Percentiles rank a stretch among this genome's conserved stretches.
These are phyloP conservation scores for Musa balbisiana DNA, from an alignment of 202 grass and related monocot genomes.

Conservation along the genomic window DNA sequence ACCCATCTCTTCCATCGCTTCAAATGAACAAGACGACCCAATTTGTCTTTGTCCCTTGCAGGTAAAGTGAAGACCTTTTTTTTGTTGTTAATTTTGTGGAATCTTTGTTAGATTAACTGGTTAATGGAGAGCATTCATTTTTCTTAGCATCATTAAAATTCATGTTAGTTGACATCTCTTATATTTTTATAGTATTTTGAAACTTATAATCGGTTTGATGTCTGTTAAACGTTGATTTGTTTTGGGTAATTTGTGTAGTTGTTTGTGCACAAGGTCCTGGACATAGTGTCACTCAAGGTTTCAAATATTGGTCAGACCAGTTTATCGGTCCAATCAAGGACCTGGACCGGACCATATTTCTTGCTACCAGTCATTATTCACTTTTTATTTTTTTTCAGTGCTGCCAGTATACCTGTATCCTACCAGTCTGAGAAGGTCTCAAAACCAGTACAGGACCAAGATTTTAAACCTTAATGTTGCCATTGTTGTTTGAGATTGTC, in stretches of 20 bases:
- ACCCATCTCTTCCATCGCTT: slow-evolving; percentile 42
- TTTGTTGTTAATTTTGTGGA: neutral
- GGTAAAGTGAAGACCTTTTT: slow-evolving; percentile 31
- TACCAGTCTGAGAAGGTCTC: too few relatives aligned
- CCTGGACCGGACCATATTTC: too few relatives aligned
- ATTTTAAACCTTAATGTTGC: too few relatives aligned
- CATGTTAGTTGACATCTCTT: neutral
- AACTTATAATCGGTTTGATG: neutral
- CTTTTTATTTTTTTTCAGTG: too few relatives aligned
- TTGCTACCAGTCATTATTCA: too few relatives aligned
- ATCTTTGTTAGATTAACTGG: neutral
- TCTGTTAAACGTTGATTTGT: too few relatives aligned
- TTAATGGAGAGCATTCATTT: neutral
- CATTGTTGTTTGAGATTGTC: too few relatives aligned
- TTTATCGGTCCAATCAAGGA: too few relatives aligned
- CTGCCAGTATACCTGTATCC: too few relatives aligned
- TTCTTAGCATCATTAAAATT: neutral
- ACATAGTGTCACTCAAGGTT: neutral
- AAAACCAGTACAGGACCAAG: too few relatives aligned
- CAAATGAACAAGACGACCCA: slow-evolving; percentile 13
- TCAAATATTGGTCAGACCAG: too few relatives aligned
- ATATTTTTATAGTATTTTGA: neutral
- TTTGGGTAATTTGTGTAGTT: too few relatives aligned
- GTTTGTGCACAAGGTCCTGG: neutral
- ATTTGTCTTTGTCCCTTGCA: slow-evolving; percentile 65